Evolutionary conservation across 2,329 filamentous ascomycete genomes (phyloP).

Genomic region (Cercospora janseana): DNA sequence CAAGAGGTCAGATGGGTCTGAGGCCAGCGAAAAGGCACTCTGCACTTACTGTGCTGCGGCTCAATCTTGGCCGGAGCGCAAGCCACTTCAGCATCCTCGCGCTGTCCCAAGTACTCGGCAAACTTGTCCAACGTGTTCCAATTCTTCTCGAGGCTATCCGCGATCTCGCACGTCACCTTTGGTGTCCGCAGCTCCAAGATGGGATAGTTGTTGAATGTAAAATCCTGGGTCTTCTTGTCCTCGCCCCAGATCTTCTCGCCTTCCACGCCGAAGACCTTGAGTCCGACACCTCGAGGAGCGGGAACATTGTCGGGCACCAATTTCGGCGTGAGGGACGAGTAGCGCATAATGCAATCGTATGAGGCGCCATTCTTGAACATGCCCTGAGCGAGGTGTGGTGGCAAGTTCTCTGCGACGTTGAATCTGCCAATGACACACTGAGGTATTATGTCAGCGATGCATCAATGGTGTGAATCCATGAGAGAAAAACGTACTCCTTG

Average conservation of each 20-base stretch:
- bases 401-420: constrained; percentile 36
- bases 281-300: constrained; percentile 38
- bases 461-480: neutral
- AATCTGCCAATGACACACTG: constrained; percentile 37
- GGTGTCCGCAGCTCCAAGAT: constrained; percentile 36
- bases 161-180: constrained; percentile 37
- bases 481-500: constrained; percentile 29
- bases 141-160: constrained; percentile 37
- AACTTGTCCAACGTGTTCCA: constrained; percentile 37
- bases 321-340: constrained; percentile 40
- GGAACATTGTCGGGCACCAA: constrained; percentile 40
- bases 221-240: constrained; percentile 39
- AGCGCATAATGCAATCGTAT: constrained; percentile 41
- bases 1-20: neutral
- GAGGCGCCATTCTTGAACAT: constrained; percentile 38
- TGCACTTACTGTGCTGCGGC: constrained; percentile 32
- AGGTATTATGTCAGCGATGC: neutral
- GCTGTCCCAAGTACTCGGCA: constrained; percentile 32
- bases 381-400: constrained; percentile 39
- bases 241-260: constrained; percentile 40
- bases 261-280: constrained; percentile 40
- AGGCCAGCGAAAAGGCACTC: neutral
- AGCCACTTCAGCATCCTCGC: constrained; percentile 36
- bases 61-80: constrained; percentile 32
- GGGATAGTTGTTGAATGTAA: constrained; percentile 39